Conservation (phyloP, 768 basidiomycete species). For the Phlebiopsis flavidoalba region DNA sequence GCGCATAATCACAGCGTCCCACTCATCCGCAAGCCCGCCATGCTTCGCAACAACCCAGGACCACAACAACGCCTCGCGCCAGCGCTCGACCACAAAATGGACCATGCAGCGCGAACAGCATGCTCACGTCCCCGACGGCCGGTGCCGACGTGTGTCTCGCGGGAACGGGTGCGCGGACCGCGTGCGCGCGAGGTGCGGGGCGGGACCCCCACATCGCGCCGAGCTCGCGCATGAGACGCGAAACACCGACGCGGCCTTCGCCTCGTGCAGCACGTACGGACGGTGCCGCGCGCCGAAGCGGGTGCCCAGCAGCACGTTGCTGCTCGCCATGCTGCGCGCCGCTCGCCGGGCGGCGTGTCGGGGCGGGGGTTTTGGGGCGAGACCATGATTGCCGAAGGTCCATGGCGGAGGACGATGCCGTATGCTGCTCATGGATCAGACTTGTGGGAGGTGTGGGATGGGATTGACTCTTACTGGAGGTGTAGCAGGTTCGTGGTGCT, state of each 20-base stretch:
- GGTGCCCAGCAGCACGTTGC: conserved; percentile 29
- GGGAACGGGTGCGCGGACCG: conserved; percentile 29
- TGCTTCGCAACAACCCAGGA: conserved; percentile 31
- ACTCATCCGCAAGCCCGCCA: conserved; percentile 22
- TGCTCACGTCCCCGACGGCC: conserved; percentile 30
- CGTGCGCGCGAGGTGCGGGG: conserved; percentile 24
- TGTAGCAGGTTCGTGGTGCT: conserved; percentile 29
- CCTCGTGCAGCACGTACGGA: conserved; percentile 37
- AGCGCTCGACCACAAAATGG: conserved; percentile 31
- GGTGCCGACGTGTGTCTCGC: conserved; percentile 22
- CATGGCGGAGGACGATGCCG: conserved; percentile 34
- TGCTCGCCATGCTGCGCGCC: conserved; percentile 34
- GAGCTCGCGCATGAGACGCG: conserved; percentile 31
- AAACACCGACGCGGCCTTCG: conserved; percentile 28
- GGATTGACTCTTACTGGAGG: conserved; percentile 15
- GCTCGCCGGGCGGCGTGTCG: conserved; percentile 26
- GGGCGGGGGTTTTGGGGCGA: conserved; percentile 16
- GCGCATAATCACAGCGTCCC: conserved; percentile 12
- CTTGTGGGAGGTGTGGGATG: neutral
- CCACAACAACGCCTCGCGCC: conserved; percentile 33
- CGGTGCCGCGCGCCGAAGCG: conserved; percentile 35
- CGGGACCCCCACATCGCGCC: conserved; percentile 27
- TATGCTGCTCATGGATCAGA: conserved; percentile 17
- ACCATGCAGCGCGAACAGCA: conserved; percentile 27
- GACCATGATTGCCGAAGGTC: conserved; percentile 29